Evolutionary conservation across 495 filamentous ascomycete species (phyloP), one percentile per base, ranked within the genome.

Genomic region (Margaritispora aquatica): DNA sequence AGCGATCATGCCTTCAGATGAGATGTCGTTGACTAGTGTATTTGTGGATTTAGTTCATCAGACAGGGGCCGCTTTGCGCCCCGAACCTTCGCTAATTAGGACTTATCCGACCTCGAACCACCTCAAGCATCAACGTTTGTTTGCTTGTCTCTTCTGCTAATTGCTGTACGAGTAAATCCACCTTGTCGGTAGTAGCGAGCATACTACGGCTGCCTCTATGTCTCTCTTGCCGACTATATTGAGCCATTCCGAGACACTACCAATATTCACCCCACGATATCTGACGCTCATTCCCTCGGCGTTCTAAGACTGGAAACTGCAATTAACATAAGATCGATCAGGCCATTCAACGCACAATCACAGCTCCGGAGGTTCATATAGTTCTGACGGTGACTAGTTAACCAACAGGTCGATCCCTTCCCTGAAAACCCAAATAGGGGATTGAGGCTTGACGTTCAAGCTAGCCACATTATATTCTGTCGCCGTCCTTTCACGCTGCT

Each of bases 11-110:
- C 23, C 17, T 44, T 44, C 41, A 24, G n/a, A 11, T 22, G 52
- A 56, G 10, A 22, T 57, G 54, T 57, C 54, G 54, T 58, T 51
- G 29, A 24, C n/a, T 51, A 50, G 27, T 8, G 47, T n/a, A 34
- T 34, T n/a, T 51, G 46, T 34, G 48, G 47, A 41, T 26, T 19
- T 21, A 24, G 15, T 58, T 46, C 55, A 26, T 8, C 20, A 11
- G 55, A 58, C 55, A n/a, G 26, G 55, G 55, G 47, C 15, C 38
- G 19, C 38, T 44, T 9, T 44, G 38, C 38, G 38, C 38, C 38
- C 38, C 15, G 38, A 44, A 15, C 38, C 38, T 7, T 44, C 38
- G 38, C 38, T 44, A 8, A 44, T 44, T 17, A 44, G 7, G 38
- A 44, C 19, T 17, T 44, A 8, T 44, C 38, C 7, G 17, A 2